Conservation (phyloP, 2,329 filamentous ascomycete genomes). For the Colletotrichum lini region DNA sequence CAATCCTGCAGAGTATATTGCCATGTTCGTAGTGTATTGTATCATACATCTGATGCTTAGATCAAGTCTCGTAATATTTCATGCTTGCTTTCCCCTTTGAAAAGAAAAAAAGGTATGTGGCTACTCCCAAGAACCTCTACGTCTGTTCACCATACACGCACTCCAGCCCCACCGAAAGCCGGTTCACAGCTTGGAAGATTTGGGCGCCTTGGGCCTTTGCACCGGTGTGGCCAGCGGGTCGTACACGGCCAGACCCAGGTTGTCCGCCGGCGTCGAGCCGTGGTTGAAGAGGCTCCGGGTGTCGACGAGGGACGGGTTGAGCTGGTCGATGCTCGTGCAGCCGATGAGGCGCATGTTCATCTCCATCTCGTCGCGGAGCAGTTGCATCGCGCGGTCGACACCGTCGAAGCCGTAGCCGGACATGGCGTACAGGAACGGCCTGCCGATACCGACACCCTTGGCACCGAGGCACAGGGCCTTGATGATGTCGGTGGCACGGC, state of each 20-base stretch:
- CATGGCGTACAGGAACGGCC: constrained; percentile 98
- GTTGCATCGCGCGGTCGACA: constrained; percentile 91
- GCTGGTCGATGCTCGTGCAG: constrained; percentile 78
- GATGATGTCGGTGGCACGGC: constrained; percentile 92
- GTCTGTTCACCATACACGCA: background rate
- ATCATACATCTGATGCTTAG: constrained; percentile 28
- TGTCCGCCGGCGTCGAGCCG: constrained; percentile 63
- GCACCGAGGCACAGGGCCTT: constrained; percentile 96
- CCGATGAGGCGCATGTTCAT: constrained; percentile 99
- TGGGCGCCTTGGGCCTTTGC: constrained; percentile 60
- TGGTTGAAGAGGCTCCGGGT: constrained; percentile 75
- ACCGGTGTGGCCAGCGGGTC: constrained; percentile 67
- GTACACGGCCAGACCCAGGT: constrained; percentile 64
- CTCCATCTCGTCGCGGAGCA: constrained; percentile 96
- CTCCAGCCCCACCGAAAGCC: no score
- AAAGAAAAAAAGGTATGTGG: no score
- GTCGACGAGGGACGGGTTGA: constrained; percentile 87
- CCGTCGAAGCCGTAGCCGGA: constrained; percentile 88
- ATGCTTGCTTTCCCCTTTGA: background rate
- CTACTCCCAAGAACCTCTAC: background rate
- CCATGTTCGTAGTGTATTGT: constrained; percentile 28
- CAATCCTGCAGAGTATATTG: background rate
- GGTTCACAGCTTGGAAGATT: constrained; percentile 62
- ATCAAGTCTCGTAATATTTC: constrained; percentile 19
- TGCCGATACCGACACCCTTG: constrained; percentile 91